A percentile compares a stretch with the other conserved stretches of the same genome.
These are phyloP conservation scores for Hymenoscyphus scutula DNA, from an alignment of 2,329 filamentous ascomycete species.

Conservation along the genomic window DNA sequence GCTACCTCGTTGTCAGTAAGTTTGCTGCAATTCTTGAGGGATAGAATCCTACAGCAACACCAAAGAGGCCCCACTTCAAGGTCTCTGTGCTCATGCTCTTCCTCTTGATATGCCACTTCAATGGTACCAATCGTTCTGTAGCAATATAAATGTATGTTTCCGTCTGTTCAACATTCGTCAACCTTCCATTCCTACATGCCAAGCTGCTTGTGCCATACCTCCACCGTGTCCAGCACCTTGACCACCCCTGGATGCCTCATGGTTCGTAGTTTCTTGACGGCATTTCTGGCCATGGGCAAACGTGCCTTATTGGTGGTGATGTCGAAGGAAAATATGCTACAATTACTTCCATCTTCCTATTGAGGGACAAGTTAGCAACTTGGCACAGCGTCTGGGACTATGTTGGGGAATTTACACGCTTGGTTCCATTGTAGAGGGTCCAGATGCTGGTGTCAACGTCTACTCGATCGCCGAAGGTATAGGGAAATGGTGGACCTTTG, in stretches of 20 bases:
- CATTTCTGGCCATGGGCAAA: constrained; percentile 86
- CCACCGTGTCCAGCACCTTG: constrained; percentile 89
- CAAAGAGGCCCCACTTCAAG: constrained; percentile 92
- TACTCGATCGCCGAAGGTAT: constrained; percentile 87
- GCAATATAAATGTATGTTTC: constrained; percentile 95
- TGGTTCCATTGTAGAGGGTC: constrained; percentile 93
- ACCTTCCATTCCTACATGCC: constrained; percentile 19
- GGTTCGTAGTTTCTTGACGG: constrained; percentile 88
- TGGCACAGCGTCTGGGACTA: not conserved
- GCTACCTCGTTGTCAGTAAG: constrained; percentile 45
- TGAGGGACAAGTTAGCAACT: constrained; percentile 19
- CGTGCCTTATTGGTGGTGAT: constrained; percentile 75
- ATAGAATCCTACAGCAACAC: constrained; percentile 64
- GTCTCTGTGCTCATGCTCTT: constrained; percentile 89
- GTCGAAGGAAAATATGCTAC: constrained; percentile 97
- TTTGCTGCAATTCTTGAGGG: not conserved
- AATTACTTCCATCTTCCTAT: constrained; percentile 89
- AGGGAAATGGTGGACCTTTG: constrained; percentile 89
- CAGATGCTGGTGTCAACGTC: constrained; percentile 93
- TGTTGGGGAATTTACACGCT: constrained; percentile 56
- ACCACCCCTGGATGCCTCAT: constrained; percentile 92
- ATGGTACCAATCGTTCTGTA: constrained; percentile 81
- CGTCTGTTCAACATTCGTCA: constrained; percentile 54
- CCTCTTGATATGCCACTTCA: constrained; percentile 86
- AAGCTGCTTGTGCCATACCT: constrained; percentile 53